Base-by-base conservation (phyloP, 345 rosid species). In the Streptanthus diversifolius region DNA sequence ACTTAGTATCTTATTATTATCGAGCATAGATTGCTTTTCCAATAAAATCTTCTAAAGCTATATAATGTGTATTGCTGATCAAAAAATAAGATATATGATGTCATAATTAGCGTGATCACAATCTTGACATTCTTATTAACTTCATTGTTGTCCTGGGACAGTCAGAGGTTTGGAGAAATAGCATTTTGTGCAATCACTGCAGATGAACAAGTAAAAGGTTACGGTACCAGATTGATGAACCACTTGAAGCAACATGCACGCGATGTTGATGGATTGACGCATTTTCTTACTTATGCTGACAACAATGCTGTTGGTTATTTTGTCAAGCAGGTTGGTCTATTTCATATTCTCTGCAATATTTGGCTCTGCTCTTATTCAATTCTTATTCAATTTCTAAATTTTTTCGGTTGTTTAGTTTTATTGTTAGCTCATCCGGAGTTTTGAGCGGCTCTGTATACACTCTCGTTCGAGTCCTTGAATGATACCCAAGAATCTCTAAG, bases 191-290 rank as follows among this genome's bases (percentile, higher is more conserved):
- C 99, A 74, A 95, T 95, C 77, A 92, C 97, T 17, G 93, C 99
- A 25, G 99, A 95, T 83, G 99, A 95, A 82, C 99, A 95, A 92
- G 99, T 95, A 17, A 95, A 92, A 84, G 99, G 99, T 72, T 95
- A 92, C 73, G 98, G 99, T 35, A 92, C 99, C 22, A 92, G 98
- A 83, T 79, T 95, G 85, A 95, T 95, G 99, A 95, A 95, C 86
- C 97, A 95, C 83, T 81, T 95, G 82, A 95, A 95, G 80, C 90
- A 92, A 80, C 90, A 95, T 74, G 98, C 98, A 18, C 97, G 97
- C 14, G 92, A 95, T 75, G 88, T 77, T 74, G 99, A 95, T 86
- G 98, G 99, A 72, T 83, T 95, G 27, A 92, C 98, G 5, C 96
- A 95, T 83, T 95, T 95, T 82, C 82, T 95, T 70, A 95, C 99